Evolutionary conservation across 2,329 filamentous ascomycete species (phyloP), one percentile per base, ranked within the genome.

Genomic region (Beauveria sp.): DNA sequence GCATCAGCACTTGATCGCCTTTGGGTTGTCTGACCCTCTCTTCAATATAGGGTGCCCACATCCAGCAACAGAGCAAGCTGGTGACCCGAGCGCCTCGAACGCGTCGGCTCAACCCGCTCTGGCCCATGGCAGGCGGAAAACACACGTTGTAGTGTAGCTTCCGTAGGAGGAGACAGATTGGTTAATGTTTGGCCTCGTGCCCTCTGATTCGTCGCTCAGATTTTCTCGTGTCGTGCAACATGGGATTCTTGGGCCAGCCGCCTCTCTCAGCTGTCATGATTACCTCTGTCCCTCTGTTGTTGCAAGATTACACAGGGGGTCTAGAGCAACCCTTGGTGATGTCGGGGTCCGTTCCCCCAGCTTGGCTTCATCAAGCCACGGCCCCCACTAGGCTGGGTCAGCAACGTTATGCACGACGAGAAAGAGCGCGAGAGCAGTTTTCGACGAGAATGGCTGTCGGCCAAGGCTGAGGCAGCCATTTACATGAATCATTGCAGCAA

Each of bases 271-370:
- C 40, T 30, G n/a, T 5, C 26, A 56, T 56, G 40, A n/a, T 26
- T 12, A 20, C 8, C 2, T 49, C 26, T 9, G 9, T n/a, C 20
- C 20, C 20, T 22, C 20, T 22, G 20, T 22, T 45, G 12, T 22
- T 47, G 43, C 43, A 57, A 57, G 10, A 57, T 57, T 57, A 49
- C 43, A 18, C 42, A 40, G 26, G 42, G 53, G 42, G 53, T 10
- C 46, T 24, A 14, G 12, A 49, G 8, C 26, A 30, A 26, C 16
- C 22, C 22, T 18, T 18, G 45, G 20, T 28, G 18, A 24, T 34
- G 54, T 55, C 38, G 9, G 38, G 53, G 53, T 55, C 53, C 53
- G 53, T 57, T 49, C 53, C 54, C 54, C 54, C 54, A 57, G 43
- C 43, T 47, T 38, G 54, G 26, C 54, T 24, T 38, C 10, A 22